phyloP scores from a whole-genome alignment of 2,329 filamentous ascomycete species.

The Clonostachys solani region DNA sequence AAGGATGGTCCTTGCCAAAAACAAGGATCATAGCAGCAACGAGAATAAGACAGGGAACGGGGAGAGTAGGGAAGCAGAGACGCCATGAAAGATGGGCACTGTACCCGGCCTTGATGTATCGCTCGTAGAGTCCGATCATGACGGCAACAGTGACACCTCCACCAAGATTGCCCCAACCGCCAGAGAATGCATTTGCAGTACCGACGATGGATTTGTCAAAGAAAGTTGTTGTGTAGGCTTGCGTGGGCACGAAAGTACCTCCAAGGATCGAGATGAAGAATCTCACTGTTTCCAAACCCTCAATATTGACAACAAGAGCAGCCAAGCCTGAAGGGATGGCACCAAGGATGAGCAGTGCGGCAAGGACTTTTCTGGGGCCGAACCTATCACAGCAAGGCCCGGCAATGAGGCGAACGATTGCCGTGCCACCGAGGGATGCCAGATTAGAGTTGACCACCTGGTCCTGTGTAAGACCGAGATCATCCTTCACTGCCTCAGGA shows the following conservation, averaged over 20 bases:
- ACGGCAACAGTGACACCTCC: slow-evolving; percentile 59
- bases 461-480: slow-evolving; percentile 65
- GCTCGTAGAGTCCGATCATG: slow-evolving; percentile 37
- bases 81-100: neutral
- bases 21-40: slow-evolving; percentile 1
- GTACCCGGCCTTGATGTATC: neutral
- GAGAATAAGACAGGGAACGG: slow-evolving; percentile 1
- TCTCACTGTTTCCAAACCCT: slow-evolving; percentile 65
- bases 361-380: slow-evolving; percentile 77
- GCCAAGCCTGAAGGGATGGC: slow-evolving; percentile 79
- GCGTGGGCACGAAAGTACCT: slow-evolving; percentile 77
- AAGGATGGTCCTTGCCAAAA: slow-evolving; percentile 2
- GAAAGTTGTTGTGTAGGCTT: slow-evolving; percentile 90
- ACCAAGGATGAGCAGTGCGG: slow-evolving; percentile 70
- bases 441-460: slow-evolving; percentile 90
- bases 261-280: slow-evolving; percentile 82
- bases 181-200: slow-evolving; percentile 80
- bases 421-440: slow-evolving; percentile 64
- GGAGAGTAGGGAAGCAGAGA: neutral
- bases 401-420: slow-evolving; percentile 72
- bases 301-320: slow-evolving; percentile 62
- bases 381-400: slow-evolving; percentile 84
- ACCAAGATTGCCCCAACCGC: slow-evolving; percentile 77
- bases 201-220: slow-evolving; percentile 92
- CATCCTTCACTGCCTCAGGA: slow-evolving; percentile 73